Evolutionary conservation across 2,329 filamentous ascomycete genomes (phyloP).

Genomic region (Xylaria sp.): DNA sequence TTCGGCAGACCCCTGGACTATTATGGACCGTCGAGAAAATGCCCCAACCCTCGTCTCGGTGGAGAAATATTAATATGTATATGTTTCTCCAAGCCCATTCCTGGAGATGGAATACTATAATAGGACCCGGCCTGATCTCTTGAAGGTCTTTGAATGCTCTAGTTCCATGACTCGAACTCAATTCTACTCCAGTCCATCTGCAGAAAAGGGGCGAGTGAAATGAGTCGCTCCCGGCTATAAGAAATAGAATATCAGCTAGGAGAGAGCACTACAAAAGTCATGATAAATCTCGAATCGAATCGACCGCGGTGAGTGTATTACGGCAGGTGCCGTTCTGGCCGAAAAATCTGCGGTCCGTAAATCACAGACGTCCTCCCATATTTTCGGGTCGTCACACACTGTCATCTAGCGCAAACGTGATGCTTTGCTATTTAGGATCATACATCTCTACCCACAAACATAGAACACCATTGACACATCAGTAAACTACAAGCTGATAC

Average conservation of each 20-base stretch:
- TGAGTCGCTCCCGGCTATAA: neutral
- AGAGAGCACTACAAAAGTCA: neutral
- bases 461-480: constrained; percentile 4
- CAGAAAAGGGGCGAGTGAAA: neutral
- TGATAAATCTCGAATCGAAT: no score
- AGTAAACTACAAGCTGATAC: neutral
- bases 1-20: neutral
- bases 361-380: no score
- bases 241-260: neutral
- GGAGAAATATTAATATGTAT: neutral
- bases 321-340: no score
- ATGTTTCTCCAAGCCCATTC: neutral
- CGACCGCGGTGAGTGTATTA: no score
- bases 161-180: neutral
- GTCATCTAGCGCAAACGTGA: neutral
- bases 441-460: neutral
- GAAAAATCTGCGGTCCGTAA: no score
- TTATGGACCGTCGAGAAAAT: neutral
- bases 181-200: neutral
- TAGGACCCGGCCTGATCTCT: neutral
- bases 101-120: neutral
- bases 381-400: no score
- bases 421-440: neutral
- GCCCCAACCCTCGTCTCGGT: neutral
- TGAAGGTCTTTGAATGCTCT: neutral